Evolutionary conservation across 805 yeast species (phyloP), one percentile per base, ranked within the genome.

Genomic region (Saccharomycopsis malanga): DNA sequence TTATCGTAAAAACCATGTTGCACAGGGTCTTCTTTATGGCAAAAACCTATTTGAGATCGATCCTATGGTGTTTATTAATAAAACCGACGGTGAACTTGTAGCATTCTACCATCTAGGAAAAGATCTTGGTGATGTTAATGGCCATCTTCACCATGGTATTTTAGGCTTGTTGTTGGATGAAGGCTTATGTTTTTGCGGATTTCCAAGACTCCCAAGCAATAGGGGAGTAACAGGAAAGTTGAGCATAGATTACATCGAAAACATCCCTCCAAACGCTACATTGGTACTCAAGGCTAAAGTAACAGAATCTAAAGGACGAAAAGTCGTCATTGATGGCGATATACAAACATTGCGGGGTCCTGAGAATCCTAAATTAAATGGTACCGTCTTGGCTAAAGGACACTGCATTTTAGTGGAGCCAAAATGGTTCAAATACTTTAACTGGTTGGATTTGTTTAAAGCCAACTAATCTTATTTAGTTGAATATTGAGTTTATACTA

Each of bases 181-280:
- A 60, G 82, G 83, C 0, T 66, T 91, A 24, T 87, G 96, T 57
- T 71, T 79, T 38, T 84, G 95, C 58, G 98, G 96, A 14, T 91
- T 88, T 60, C 79, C 87, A 2, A 66, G 73, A 23, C 68, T 91
- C 10, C 98, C 98, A 1, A 77, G 80, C 48, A 74, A 79, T 47
- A 71, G 83, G 43, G 98, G 98, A 12, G 96, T 93, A 21, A 91
- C 98, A 0, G 98, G 96, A 0, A 73, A 71, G 43, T 67, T 91
- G 37, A 64, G 73, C 2, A 69, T 91, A 6, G 70, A 83, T 44
- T 91, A 87, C 62, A 71, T 72, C 36, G 63, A 64, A 3, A 61
- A 68, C 4, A 30, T 37, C 4, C 20, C 30, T 12, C 35, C 48
- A 3, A 75, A 78, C 50, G 69, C 81, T 20, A 77, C 81, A 7